These are phyloP conservation scores for Rhynchosporium agropyri DNA, from an alignment of 2,329 filamentous ascomycete genomes.

Conservation along the genomic window DNA sequence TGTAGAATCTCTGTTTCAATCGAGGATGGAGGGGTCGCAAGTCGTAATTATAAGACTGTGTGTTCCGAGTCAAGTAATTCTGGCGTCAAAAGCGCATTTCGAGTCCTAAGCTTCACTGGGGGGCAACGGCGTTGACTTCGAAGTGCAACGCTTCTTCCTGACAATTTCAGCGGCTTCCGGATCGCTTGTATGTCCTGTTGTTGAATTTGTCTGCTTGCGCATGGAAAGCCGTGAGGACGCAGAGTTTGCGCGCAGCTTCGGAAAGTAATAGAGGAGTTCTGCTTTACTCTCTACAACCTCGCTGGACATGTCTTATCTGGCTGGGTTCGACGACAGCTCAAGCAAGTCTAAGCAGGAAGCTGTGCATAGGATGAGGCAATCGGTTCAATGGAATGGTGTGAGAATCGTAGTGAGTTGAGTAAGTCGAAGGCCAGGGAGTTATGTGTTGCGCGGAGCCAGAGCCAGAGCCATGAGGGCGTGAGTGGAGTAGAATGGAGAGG, in stretches of 20 bases:
- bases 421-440: not conserved
- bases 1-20: conserved; percentile 9
- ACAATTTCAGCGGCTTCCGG: not conserved
- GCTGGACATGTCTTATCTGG: conserved; percentile 21
- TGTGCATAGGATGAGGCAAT: conserved; percentile 1
- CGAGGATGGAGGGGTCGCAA: conserved; percentile 3
- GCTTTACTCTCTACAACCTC: conserved; percentile 23
- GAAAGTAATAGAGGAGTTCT: conserved; percentile 10
- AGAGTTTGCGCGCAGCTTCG: conserved; percentile 28
- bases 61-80: conserved; percentile 26
- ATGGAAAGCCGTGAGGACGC: conserved; percentile 17
- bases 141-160: conserved; percentile 27
- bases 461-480: not conserved
- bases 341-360: conserved; percentile 2
- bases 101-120: conserved; percentile 29
- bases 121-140: conserved; percentile 25
- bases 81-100: conserved; percentile 34
- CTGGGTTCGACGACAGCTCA: conserved; percentile 13
- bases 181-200: not conserved
- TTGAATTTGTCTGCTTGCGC: conserved; percentile 14
- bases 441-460: not conserved
- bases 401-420: conserved; percentile 5
- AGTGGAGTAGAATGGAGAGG: not conserved
- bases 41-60: conserved; percentile 16
- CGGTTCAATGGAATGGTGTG: conserved; percentile 3